phyloP scores from a whole-genome alignment of 352 stramenopile species.

The Globisporangium barbulae region DNA sequence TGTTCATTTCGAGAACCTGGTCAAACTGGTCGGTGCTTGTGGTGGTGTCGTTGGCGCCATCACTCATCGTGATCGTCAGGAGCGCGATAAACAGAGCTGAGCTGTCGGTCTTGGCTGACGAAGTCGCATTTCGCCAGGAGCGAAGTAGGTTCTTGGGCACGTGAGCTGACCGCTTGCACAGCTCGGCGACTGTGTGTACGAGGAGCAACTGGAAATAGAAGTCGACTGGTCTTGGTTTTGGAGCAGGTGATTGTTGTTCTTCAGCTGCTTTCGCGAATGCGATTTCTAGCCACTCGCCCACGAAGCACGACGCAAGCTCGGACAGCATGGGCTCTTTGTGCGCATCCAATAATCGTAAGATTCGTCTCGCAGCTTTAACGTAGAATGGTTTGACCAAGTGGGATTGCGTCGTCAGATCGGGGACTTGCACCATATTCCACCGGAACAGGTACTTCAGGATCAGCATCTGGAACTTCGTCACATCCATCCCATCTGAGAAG shows the following conservation, averaged over 20 bases:
- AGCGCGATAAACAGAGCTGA: conserved; percentile 24
- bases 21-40: conserved; percentile 16
- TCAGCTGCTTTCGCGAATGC: neutral
- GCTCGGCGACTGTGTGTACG: conserved; percentile 19
- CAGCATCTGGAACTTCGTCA: neutral
- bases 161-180: conserved; percentile 10
- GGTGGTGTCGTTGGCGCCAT: neutral
- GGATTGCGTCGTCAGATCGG: conserved; percentile 1
- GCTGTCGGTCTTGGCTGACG: neutral
- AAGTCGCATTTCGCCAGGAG: neutral
- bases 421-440: conserved; percentile 7
- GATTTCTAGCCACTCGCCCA: conserved; percentile 4
- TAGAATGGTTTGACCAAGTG: conserved; percentile 3
- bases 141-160: conserved; percentile 11
- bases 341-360: neutral
- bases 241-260: neutral
- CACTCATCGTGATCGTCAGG: conserved; percentile 10
- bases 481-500: neutral
- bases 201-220: conserved; percentile 26
- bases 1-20: conserved; percentile 13
- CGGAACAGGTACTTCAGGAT: conserved; percentile 12
- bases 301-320: conserved; percentile 9
- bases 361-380: neutral
- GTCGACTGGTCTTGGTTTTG: neutral
- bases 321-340: neutral